phyloP scores from a whole-genome alignment of 495 filamentous ascomycete genomes.

The Talaromyces ruber region DNA sequence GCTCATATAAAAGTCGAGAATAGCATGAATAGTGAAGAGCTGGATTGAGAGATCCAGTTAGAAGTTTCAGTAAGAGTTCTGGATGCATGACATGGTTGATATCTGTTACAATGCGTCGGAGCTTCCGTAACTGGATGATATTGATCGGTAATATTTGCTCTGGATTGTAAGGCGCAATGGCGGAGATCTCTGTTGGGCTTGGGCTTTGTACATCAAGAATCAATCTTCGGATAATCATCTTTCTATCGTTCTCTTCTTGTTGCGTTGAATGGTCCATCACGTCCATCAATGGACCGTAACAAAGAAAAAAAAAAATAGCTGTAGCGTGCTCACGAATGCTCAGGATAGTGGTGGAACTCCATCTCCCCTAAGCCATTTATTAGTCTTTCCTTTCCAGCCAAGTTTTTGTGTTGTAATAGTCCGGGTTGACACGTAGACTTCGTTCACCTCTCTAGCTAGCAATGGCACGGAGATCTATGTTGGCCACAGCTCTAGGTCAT shows the following conservation, averaged over 20 bases:
- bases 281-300: not conserved
- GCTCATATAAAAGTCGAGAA: not conserved
- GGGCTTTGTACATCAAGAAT: not conserved
- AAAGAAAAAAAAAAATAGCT: not conserved
- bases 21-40: not conserved
- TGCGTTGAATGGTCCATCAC: not conserved
- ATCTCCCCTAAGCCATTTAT: not conserved
- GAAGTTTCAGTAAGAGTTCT: not conserved
- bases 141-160: not conserved
- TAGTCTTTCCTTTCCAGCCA: not conserved
- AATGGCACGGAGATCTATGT: not conserved
- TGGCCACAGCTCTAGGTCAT: constrained; percentile 2
- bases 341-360: not conserved
- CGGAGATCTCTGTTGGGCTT: not conserved
- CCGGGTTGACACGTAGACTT: not conserved
- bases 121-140: not conserved
- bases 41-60: not conserved
- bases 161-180: not conserved
- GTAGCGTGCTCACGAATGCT: not conserved
- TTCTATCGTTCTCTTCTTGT: not conserved
- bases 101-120: not conserved
- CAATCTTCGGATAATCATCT: not conserved
- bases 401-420: not conserved
- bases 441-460: not conserved
- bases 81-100: not conserved